Evolutionary conservation across 257 asterid genomes (phyloP), one percentile per base, ranked within the genome.

Genomic region (Nicotiana sylvestris): DNA sequence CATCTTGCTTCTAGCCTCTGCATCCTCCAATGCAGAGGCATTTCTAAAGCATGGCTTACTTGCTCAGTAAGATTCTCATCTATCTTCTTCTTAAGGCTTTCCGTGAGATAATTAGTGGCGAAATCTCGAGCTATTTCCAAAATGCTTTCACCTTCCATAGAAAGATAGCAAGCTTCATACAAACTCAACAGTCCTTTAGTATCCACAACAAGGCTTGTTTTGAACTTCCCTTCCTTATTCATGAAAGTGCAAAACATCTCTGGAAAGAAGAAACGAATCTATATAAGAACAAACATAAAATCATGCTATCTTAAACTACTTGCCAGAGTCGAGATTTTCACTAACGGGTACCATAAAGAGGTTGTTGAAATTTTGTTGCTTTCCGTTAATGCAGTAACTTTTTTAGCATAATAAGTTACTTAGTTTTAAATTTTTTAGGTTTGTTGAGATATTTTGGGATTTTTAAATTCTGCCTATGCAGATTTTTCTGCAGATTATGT

Each of bases 101-200:
- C 70, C 25, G 58, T 83, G 67, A 87, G 88, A 66, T 51, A 60
- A 43, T 25, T 66, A 60, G 70, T 61, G 3, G 84, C 21, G 4
- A 84, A 84, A 51, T 18, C 84, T 66, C 39, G 61, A 4, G 89
- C 87, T 11, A 21, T 27, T 3, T 84, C 90, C 82, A 88, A 7
- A 18, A 87, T 85, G 9, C 43, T 49, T 74, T 88, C 89, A 2
- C 81, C 88, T 79, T 86, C 89, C 85, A 74, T 60, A 3, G 77
- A 78, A 8, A 85, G 76, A 61, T 37, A 79, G 18, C 85, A 85
- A 79, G 90, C 90, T 84, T 88, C 90, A n/a, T 85, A 88, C 15
- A 88, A 61, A 18, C 83, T 70, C 49, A 85, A 13, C 32, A 88
- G 46, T 37, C 89, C 90, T 33, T 65, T 62, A 37, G 39, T 69